Evolutionary conservation across 176 grass and related monocot genomes (phyloP), one percentile per base, ranked within the genome.

Genomic region (Panicum miliaceum): DNA sequence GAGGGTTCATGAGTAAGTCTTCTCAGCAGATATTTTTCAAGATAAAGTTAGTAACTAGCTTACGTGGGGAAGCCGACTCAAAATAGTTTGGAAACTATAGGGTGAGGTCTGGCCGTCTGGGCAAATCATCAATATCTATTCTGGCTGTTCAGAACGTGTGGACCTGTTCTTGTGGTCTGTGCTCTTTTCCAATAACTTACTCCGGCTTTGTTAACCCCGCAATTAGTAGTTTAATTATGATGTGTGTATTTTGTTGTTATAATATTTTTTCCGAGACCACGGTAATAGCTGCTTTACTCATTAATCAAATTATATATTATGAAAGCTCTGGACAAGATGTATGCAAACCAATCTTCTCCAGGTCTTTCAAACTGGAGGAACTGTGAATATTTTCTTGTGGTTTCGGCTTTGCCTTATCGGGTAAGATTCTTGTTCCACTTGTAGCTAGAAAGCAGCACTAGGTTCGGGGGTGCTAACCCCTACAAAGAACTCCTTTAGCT

Each of bases 381-480:
- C 32, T 61, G 40, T 32, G n/a, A n/a, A 40, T 51, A 12, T 29
- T 62, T 68, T 87, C 11, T 81, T 81, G 6, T 59, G 66, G 22
- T n/a, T 29, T 74, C 36, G 41, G 69, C 14, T 76, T 82, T 41
- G n/a, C n/a, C n/a, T n/a, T n/a, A n/a, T n/a, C n/a, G n/a, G n/a
- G n/a, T n/a, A n/a, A n/a, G n/a, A n/a, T n/a, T n/a, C n/a, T n/a
- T 75, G 22, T 58, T 25, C 12, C 36, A 81, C 38, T 81, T 86
- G 2, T 64, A 74, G 26, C 27, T 56, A 46, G 35, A 77, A 64
- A 42, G 36, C 7, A 27, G 26, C 54, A 70, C 23, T 26, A 57
- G 32, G 27, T 50, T 50, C 0, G n/a, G n/a, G n/a, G 11, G 26
- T 65, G 26, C 59, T 64, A 64, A 64, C 43, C 42, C 8, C 46